These are phyloP conservation scores for Limnomonas spitsbergensis DNA, from an alignment of 139 green algal genomes.

Conservation along the genomic window DNA sequence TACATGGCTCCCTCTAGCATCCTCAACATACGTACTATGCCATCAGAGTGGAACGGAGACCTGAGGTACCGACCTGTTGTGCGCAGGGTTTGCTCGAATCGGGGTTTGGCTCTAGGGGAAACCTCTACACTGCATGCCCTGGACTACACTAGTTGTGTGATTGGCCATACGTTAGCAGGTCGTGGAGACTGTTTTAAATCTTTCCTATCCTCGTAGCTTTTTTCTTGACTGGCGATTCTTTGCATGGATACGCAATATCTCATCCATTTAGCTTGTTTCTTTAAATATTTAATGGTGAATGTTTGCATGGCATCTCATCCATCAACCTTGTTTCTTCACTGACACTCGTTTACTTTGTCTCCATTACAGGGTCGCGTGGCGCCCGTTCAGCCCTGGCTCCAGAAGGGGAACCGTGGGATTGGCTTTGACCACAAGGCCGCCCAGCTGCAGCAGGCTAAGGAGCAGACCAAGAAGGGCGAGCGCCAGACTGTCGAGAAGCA, in stretches of 20 bases:
- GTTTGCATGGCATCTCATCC: background rate
- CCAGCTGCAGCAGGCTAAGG: constrained; percentile 15
- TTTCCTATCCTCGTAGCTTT: background rate
- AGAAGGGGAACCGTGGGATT: constrained; percentile 26
- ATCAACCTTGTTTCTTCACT: background rate
- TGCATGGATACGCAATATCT: background rate
- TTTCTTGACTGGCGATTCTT: too few species aligned
- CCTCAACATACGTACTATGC: too few species aligned
- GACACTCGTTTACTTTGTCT: background rate
- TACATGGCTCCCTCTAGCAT: too few species aligned
- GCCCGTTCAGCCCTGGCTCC: constrained; percentile 4
- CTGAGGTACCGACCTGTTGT: too few species aligned
- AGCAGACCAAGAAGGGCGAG: background rate
- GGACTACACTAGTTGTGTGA: too few species aligned
- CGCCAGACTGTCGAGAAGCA: background rate
- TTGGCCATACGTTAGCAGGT: too few species aligned
- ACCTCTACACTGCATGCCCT: too few species aligned
- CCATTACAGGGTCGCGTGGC: constrained; percentile 34
- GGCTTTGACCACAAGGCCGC: constrained; percentile 17
- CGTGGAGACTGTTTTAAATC: background rate
- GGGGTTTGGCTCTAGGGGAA: too few species aligned
- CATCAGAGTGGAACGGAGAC: too few species aligned
- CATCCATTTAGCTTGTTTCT: background rate
- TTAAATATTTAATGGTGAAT: background rate
- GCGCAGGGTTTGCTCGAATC: too few species aligned